These are phyloP conservation scores for Microsporum audouinii DNA, from an alignment of 2,329 filamentous ascomycete genomes.

Conservation along the genomic window DNA sequence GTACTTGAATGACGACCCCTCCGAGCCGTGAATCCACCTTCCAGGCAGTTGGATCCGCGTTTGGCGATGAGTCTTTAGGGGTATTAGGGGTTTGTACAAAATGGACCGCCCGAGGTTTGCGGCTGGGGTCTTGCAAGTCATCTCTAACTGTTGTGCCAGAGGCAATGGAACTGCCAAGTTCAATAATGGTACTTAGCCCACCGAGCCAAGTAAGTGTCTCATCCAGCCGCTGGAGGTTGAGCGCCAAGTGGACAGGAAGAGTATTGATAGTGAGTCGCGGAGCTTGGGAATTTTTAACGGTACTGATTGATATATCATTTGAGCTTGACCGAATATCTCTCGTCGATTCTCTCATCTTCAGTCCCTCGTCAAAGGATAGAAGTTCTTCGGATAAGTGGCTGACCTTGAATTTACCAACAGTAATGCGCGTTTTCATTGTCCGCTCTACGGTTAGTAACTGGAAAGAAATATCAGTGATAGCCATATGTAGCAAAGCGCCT, in stretches of 20 bases:
- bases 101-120: conserved; percentile 41
- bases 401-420: conserved; percentile 35
- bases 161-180: conserved; percentile 72
- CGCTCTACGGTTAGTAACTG: conserved; percentile 17
- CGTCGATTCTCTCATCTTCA: conserved; percentile 37
- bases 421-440: conserved; percentile 21
- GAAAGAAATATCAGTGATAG: conserved; percentile 19
- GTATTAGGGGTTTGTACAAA: conserved; percentile 30
- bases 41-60: conserved; percentile 12
- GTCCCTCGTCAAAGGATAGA: conserved; percentile 40
- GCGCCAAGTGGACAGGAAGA: conserved; percentile 59
- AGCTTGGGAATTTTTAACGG: conserved; percentile 23
- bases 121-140: conserved; percentile 22
- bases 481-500: conserved; percentile 25
- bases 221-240: conserved; percentile 72
- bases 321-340: conserved; percentile 30
- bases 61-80: not conserved
- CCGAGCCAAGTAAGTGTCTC: conserved; percentile 83
- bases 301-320: conserved; percentile 30
- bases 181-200: conserved; percentile 80
- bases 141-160: conserved; percentile 51
- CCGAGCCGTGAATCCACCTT: conserved; percentile 70
- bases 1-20: conserved; percentile 63
- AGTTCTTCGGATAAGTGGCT: conserved; percentile 41
- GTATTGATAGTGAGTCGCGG: conserved; percentile 54